Percentiles rank a stretch among this genome's conserved stretches.
Evolutionary conservation across 2,329 filamentous ascomycete genomes (phyloP).

Genomic region (Ophiocordyceps camponoti-floridani): DNA sequence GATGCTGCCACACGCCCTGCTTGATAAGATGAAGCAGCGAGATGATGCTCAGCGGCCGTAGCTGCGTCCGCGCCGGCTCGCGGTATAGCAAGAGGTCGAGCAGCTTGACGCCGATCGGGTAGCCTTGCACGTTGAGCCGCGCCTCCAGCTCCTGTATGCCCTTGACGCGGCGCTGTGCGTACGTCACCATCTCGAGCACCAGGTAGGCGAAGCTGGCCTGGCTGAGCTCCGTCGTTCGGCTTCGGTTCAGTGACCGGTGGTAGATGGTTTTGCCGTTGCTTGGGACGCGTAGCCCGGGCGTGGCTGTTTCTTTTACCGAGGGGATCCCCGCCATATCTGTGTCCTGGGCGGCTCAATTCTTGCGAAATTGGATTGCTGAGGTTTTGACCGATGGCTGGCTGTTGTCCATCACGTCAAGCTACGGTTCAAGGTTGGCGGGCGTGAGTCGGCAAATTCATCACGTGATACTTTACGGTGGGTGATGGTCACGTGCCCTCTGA

Average conservation of each 20-base stretch:
- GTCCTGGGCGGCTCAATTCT: background rate
- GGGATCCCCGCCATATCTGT: background rate
- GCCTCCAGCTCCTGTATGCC: slow-evolving; percentile 90
- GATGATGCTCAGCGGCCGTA: slow-evolving; percentile 73
- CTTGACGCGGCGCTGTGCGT: slow-evolving; percentile 78
- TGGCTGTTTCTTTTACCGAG: slow-evolving; percentile 8
- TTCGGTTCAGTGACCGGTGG: slow-evolving; percentile 82
- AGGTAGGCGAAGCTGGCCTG: slow-evolving; percentile 90
- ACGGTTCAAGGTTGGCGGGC: too few relatives aligned
- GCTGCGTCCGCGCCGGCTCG: slow-evolving; percentile 49
- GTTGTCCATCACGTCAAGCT: too few relatives aligned
- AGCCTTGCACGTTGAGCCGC: slow-evolving; percentile 75
- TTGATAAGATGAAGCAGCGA: slow-evolving; percentile 90
- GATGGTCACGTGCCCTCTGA: too few relatives aligned
- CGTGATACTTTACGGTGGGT: too few relatives aligned
- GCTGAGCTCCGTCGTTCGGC: slow-evolving; percentile 74
- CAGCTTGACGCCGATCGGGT: slow-evolving; percentile 82
- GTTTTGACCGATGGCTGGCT: background rate
- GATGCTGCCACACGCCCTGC: slow-evolving; percentile 76
- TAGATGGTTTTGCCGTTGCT: slow-evolving; percentile 96
- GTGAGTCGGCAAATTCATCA: too few relatives aligned
- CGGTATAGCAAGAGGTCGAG: slow-evolving; percentile 90
- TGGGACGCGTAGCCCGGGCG: slow-evolving; percentile 62
- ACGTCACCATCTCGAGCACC: slow-evolving; percentile 91
- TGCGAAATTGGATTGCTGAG: background rate